Evolutionary conservation across 164 flowering plant genomes (phyloP).

Genomic region (Litsea cubeba): DNA sequence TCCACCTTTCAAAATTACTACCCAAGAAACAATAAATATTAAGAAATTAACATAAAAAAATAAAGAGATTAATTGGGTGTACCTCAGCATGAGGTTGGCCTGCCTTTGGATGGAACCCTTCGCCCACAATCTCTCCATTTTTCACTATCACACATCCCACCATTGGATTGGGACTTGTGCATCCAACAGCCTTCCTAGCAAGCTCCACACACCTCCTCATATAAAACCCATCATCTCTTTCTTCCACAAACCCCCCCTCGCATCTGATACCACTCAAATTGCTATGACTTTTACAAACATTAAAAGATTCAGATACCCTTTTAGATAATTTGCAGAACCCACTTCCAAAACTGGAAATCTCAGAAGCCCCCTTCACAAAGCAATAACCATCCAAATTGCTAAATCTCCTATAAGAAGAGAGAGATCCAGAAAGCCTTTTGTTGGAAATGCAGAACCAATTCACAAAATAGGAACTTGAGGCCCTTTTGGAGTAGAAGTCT

Average conservation of each 20-base stretch:
- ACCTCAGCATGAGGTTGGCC: constrained; percentile 99
- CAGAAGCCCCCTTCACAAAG: no score
- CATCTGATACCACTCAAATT: constrained; percentile 27
- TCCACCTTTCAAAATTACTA: no score
- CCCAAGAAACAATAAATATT: no score
- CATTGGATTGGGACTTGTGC: constrained; percentile 92
- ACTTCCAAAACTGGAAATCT: no score
- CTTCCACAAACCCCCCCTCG: constrained; percentile 11
- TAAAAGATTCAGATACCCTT: no score
- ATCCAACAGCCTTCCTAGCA: constrained; percentile 74
- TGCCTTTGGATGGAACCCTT: constrained; percentile 97
- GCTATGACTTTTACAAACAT: constrained; percentile 9
- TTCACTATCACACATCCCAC: constrained; percentile 82
- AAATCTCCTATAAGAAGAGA: no score
- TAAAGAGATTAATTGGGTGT: background rate
- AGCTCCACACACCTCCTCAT: constrained; percentile 76
- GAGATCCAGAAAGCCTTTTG: no score
- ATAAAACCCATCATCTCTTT: constrained; percentile 59
- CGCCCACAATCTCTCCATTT: constrained; percentile 65
- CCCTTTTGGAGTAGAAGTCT: no score
- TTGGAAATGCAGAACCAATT: no score
- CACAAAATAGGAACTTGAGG: no score
- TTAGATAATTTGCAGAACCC: no score
- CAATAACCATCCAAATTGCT: no score
- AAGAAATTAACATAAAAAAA: background rate